Conservation (phyloP, 169 alveolate genomes). For the Toxoplasma gondii region DNA sequence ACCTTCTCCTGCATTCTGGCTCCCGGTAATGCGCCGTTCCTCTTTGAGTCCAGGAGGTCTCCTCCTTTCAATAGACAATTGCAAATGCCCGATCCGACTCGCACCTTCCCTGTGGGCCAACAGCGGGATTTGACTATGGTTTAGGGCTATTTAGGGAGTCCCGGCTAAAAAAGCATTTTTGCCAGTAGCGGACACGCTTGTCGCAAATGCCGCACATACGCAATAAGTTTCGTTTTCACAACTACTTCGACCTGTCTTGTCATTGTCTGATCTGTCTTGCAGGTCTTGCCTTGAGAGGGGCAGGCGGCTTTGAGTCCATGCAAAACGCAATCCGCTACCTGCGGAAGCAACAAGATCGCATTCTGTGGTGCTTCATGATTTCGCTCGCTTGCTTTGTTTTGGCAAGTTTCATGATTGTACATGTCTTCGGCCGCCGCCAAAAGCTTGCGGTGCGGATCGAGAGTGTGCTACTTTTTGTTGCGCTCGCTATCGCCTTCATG, state of each 20-base stretch:
- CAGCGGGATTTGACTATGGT: no score
- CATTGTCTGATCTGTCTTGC: background rate
- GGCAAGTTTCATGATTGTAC: constrained; percentile 42
- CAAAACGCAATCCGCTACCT: constrained; percentile 30
- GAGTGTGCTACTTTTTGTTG: background rate
- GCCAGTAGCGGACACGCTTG: no score
- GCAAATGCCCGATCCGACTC: no score
- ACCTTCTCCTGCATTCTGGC: constrained; percentile 61
- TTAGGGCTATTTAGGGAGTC: no score
- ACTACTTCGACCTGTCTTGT: no score
- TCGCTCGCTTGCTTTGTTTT: constrained; percentile 42
- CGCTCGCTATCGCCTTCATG: constrained; percentile 42
- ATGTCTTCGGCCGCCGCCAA: background rate
- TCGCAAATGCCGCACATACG: no score
- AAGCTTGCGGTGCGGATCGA: constrained; percentile 33
- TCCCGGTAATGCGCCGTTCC: constrained; percentile 1
- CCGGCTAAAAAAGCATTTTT: no score
- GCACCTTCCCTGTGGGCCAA: no score
- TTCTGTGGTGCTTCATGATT: constrained; percentile 27
- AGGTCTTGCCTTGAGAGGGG: constrained; percentile 69
- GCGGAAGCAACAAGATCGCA: constrained; percentile 41
- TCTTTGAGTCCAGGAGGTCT: no score
- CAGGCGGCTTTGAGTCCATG: constrained; percentile 44
- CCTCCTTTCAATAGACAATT: no score
- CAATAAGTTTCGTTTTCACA: no score